Evolutionary conservation across 257 asterid species (phyloP).

Genomic region (Solanum arcanum): DNA sequence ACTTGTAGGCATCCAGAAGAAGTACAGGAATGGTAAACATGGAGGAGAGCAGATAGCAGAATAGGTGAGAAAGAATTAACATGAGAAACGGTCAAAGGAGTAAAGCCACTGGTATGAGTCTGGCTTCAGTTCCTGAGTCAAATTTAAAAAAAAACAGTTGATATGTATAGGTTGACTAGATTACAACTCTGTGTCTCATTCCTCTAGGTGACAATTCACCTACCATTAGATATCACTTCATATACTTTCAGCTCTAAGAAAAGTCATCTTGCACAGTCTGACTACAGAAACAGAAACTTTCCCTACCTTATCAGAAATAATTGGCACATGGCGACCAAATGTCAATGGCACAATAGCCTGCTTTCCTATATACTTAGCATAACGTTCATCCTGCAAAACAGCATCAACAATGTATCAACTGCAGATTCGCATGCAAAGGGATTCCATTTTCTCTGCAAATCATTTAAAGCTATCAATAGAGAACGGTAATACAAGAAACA

Average conservation of each 20-base stretch:
- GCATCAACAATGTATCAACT: neutral
- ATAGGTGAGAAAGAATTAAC: neutral
- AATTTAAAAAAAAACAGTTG: neutral
- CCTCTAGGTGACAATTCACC: neutral
- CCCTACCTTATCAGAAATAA: constrained; percentile 81
- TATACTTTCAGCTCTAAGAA: neutral
- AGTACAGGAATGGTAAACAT: neutral
- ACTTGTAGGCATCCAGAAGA: neutral
- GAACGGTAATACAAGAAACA: neutral
- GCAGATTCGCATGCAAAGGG: neutral
- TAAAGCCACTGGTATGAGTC: neutral
- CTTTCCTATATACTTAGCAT: constrained; percentile 80
- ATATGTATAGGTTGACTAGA: neutral
- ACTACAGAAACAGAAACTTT: neutral
- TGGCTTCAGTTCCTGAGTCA: neutral
- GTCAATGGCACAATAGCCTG: constrained; percentile 93
- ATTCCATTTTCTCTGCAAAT: neutral
- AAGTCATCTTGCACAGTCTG: neutral
- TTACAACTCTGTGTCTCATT: neutral
- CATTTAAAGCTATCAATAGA: neutral
- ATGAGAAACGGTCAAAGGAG: neutral
- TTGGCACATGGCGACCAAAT: constrained; percentile 97
- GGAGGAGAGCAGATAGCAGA: neutral
- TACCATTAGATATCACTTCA: neutral
- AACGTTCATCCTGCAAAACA: constrained; percentile 74